These are phyloP conservation scores for Aciculosporium take DNA, from an alignment of 2,329 filamentous ascomycete genomes.

Conservation along the genomic window DNA sequence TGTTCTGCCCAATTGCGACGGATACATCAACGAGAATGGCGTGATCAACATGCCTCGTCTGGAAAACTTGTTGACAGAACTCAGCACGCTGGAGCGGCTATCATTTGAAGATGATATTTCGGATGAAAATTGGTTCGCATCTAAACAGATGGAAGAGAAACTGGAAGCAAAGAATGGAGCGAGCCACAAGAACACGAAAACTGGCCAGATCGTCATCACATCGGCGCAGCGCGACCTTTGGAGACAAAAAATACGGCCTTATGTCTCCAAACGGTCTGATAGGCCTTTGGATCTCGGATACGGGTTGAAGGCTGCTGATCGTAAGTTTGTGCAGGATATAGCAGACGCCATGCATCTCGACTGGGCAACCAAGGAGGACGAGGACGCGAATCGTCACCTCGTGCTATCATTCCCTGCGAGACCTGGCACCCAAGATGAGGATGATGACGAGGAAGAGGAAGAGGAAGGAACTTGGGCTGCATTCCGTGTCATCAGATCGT, in stretches of 20 bases:
- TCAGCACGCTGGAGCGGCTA: conserved; percentile 79
- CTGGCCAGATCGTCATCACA: conserved; percentile 55
- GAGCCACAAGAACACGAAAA: conserved; percentile 37
- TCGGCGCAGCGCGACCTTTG: conserved; percentile 71
- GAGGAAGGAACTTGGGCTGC: conserved; percentile 81
- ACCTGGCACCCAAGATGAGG: conserved; percentile 43
- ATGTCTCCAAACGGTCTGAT: conserved; percentile 54
- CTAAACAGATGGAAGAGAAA: conserved; percentile 63
- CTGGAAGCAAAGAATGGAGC: conserved; percentile 41
- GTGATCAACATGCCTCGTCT: conserved; percentile 78
- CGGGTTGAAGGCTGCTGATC: conserved; percentile 65
- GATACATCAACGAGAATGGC: conserved; percentile 93
- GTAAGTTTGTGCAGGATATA: conserved; percentile 83
- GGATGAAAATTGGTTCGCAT: conserved; percentile 82
- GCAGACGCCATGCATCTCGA: conserved; percentile 47
- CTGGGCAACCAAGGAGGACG: conserved; percentile 44
- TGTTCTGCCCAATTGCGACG: conserved; percentile 71
- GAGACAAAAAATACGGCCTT: conserved; percentile 65
- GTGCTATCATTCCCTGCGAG: conserved; percentile 31
- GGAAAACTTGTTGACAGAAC: conserved; percentile 61
- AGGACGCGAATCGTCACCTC: conserved; percentile 39
- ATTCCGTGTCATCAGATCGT: conserved; percentile 71
- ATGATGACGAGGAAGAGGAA: conserved; percentile 24
- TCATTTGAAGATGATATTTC: conserved; percentile 84
- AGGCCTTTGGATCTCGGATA: conserved; percentile 59